Evolutionary conservation across 805 yeast genomes (phyloP), one percentile per base, ranked within the genome.

Genomic region (Pichia phayaonensis): DNA sequence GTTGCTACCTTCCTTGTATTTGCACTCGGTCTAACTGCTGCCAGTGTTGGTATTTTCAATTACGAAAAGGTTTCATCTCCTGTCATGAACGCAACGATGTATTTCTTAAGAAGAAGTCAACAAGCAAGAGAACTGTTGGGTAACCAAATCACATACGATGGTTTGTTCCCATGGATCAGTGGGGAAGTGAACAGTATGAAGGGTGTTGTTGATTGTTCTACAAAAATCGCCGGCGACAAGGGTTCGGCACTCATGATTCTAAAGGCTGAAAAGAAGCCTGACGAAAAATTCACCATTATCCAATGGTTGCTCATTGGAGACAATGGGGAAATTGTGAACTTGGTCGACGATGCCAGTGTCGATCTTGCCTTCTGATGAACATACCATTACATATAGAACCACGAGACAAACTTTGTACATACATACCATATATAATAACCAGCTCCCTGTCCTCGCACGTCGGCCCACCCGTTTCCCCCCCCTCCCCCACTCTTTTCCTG

Each of bases 41-140:
- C 84, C 1, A 68, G 84, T 45, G 71, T 76, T 29, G 76, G 86
- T 29, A 86, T 92, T 60, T 84, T 92, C 77, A 90, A 94, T 72
- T 90, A 92, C 68, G 99, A 94, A 65, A 90, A 90, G 65, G 82
- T 90, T 20, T 81, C 86, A 43, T 87, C 96, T 15, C 97, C 98
- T 1, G 78, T 92, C 52, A 85, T 92, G 59, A 79, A 85, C 40
- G 90, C 96, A 8, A 85, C 96, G 4, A 71, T 94, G 65, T 90
- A 88, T 66, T 85, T 88, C 55, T 69, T 92, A 59, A 79, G 99
- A 63, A 75, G 97, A 62, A 84, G 92, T 1, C 73, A 76, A 11
- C 54, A 69, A 42, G 90, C 90, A 12, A 73, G 80, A 49, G 79
- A 77, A 23, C 61, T 70, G 2, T 70, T 92, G 44, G 98, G 98